Evolutionary conservation across 2,329 filamentous ascomycete species (phyloP), one percentile per base, ranked within the genome.

Genomic region (Aspergillus jensenii): DNA sequence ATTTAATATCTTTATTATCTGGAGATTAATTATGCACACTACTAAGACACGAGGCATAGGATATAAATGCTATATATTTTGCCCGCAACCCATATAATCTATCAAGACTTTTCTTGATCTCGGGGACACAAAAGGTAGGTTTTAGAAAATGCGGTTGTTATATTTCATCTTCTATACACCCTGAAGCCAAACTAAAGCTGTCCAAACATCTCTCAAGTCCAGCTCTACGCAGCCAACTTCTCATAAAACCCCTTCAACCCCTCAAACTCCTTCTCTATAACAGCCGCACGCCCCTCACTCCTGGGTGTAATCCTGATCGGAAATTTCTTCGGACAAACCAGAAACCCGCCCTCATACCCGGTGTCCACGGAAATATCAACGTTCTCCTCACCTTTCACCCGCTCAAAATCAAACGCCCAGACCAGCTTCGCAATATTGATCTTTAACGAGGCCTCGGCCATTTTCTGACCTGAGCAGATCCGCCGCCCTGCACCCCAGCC

Each of bases 371-470:
- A 54, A 3, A 23, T n/a, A 47, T 54, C 52, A 12, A 19, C 14
- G 1, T 1, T 0, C 11, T n/a, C 6, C 15, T 17, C 23, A 37
- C 1, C 5, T 11, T 21, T 21, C 21, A 21, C 43, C 14, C 27
- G 19, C 21, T 27, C 52, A 25, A 54, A n/a, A 11, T 54, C 41
- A 21, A 54, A 47, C 31, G 33, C 43, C 52, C 52, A 54, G 2
- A 54, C 52, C 12, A 54, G 19, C 43, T 54, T 47, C 15, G 52
- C 43, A 15, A 54, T 54, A 12, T 31, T 47, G 12, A 54, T 54
- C 43, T 54, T 54, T 11, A 54, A 40, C 52, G 43, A 54, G 2
- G 33, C 43, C 52, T 54, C 52, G 9, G 52, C 52, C 52, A 54
- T 46, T 21, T 47, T 47, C 52, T 54, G 52, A 1, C 52, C 52